Evolutionary conservation across 441 rosid genomes (phyloP), one percentile per base, ranked within the genome.

Genomic region (Croton setiger): DNA sequence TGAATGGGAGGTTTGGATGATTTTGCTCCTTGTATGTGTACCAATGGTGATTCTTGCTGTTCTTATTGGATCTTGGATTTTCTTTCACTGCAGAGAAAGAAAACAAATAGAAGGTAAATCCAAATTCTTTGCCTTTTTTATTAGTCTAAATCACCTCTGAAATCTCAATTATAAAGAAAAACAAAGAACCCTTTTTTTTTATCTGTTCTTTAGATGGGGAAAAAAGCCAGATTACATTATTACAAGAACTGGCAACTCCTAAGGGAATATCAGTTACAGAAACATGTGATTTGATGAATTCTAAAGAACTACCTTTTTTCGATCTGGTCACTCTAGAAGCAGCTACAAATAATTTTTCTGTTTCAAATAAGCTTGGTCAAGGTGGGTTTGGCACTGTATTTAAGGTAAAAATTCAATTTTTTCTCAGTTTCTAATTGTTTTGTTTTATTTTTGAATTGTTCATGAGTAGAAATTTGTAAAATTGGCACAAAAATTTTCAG

Each of bases 381-480:
- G 95, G 97, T 39, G 94, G 92, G 59, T 91, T 88, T 39, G 97
- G 95, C 37, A 23, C 78, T n/a, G 97, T 91, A 23, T 88, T 86
- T 74, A 82, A 84, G 97, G 92, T 91, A 86, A 71, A 13, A 12
- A 27, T 27, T 21, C 54, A 7, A 14, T 20, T 13, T 33, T 27
- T 27, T 44, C 17, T 69, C 44, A 20, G 49, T 51, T 37, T 36
- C 2, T 21, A 7, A 5, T 37, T 31, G 12, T 15, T 41, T 70
- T 18, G 14, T 5, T 5, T 14, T 64, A 37, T 23, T 9, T 39
- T 11, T 10, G 12, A 44, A 27, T 5, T 39, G 31, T 11, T 10
- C 18, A 44, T 3, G 20, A 36, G 9, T 17, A 23, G 41, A 12
- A 52, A 8, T 11, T 27, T 45, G 5, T 7, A 15, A 27, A 39